These are phyloP conservation scores for Thraustochytrium sp. DNA, from an alignment of 352 stramenopile genomes.

Conservation along the genomic window DNA sequence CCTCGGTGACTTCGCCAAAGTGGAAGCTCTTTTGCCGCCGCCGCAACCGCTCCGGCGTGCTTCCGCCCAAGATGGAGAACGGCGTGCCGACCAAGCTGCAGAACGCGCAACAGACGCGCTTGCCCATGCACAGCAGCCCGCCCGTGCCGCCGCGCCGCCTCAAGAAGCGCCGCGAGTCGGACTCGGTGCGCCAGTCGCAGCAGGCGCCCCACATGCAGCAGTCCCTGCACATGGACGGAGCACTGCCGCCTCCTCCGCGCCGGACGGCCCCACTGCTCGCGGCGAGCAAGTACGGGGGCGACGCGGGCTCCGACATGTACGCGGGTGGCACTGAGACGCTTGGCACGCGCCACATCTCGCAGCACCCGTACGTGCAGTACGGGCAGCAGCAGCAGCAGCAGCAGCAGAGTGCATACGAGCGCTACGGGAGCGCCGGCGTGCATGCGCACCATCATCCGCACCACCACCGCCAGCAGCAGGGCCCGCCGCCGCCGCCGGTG, in stretches of 20 bases:
- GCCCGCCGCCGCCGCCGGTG: background rate
- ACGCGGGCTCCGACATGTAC: background rate
- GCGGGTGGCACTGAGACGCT: background rate
- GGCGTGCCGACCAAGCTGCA: background rate
- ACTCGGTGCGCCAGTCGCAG: background rate
- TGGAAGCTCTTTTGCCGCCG: constrained; percentile 36
- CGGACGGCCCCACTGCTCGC: background rate
- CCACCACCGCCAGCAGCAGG: too few relatives aligned
- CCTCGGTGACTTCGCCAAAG: constrained; percentile 1
- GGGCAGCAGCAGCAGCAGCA: background rate
- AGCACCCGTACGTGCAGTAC: background rate
- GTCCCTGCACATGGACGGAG: too few relatives aligned
- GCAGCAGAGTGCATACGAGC: background rate
- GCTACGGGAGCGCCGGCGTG: too few relatives aligned
- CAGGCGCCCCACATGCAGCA: background rate
- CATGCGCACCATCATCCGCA: too few relatives aligned
- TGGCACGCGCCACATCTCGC: background rate
- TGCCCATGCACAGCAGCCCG: background rate
- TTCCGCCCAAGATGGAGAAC: background rate
- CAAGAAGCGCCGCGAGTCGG: constrained; percentile 22
- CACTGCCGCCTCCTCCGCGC: too few relatives aligned
- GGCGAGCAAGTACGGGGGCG: background rate
- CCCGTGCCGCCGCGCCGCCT: background rate
- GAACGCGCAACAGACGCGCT: background rate
- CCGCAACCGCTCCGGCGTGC: background rate